Conservation (phyloP, 2,329 filamentous ascomycete species). For the Thielaviopsis populi region DNA sequence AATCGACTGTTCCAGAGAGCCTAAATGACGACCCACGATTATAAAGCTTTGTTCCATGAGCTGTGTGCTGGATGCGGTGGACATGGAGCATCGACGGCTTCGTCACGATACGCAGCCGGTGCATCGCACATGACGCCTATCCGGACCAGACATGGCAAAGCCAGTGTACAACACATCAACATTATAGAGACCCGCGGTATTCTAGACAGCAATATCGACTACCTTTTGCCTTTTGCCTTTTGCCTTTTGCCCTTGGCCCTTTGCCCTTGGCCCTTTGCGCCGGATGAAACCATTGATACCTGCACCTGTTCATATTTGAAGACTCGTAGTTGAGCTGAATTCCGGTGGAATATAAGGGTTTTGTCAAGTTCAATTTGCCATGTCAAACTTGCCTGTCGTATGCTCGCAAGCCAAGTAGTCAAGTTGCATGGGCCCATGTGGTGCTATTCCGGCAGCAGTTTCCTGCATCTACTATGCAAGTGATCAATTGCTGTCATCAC, state of each 20-base stretch:
- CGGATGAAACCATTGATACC: no score
- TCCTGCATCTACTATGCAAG: no score
- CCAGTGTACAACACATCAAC: conserved; percentile 17
- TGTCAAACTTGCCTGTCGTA: not conserved
- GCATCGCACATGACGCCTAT: not conserved
- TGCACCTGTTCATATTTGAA: no score
- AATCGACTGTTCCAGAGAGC: conserved; percentile 5
- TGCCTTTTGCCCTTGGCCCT: not conserved
- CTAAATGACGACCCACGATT: conserved; percentile 9
- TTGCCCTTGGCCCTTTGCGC: not conserved
- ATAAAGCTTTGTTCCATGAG: conserved; percentile 10
- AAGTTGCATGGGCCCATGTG: no score
- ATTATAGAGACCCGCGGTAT: conserved; percentile 15
- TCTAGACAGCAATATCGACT: conserved; percentile 14
- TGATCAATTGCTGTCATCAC: no score
- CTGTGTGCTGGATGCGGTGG: conserved; percentile 2
- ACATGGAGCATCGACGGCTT: not conserved
- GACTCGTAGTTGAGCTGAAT: no score
- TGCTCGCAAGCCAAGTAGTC: not conserved
- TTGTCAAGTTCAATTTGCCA: not conserved
- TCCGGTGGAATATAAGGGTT: not conserved
- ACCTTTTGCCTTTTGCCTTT: not conserved
- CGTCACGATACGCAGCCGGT: not conserved
- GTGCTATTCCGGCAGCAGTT: no score
- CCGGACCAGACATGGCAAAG: not conserved